Percentiles rank a stretch among this genome's conserved stretches.
Conservation (phyloP, 306 rosid genomes). For the Gastrolobium bilobum region DNA sequence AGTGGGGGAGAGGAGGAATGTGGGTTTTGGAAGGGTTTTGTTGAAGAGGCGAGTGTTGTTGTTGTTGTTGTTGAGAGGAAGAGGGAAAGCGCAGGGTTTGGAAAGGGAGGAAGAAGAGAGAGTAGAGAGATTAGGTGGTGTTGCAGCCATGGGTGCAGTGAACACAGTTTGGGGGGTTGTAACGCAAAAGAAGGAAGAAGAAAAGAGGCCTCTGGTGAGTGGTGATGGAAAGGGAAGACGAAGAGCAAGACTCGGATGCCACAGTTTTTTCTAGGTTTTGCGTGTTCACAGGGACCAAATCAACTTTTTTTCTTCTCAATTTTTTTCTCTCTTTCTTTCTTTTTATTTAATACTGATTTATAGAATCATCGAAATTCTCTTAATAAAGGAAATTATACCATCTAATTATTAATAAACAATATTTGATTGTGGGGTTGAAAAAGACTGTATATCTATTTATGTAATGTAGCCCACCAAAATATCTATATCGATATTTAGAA, state of each 20-base stretch:
- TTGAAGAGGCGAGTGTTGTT: slow-evolving; percentile 39
- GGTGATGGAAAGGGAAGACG: too few relatives aligned
- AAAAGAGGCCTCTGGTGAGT: too few relatives aligned
- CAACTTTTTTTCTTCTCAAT: background rate
- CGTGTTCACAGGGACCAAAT: background rate
- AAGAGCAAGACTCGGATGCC: background rate
- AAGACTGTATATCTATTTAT: too few relatives aligned
- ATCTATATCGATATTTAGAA: too few relatives aligned
- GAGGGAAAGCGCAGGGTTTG: slow-evolving; percentile 48
- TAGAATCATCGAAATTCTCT: too few relatives aligned
- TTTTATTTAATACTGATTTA: too few relatives aligned
- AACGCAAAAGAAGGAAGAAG: background rate
- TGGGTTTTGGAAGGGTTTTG: slow-evolving; percentile 54
- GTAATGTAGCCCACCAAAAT: too few relatives aligned
- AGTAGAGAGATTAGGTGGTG: slow-evolving; percentile 45
- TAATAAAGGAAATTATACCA: too few relatives aligned
- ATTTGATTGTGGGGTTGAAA: too few relatives aligned
- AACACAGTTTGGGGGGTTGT: background rate
- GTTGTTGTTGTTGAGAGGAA: slow-evolving; percentile 34
- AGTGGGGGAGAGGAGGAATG: background rate
- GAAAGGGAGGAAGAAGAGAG: slow-evolving; percentile 51
- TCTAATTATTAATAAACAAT: too few relatives aligned
- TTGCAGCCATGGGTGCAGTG: slow-evolving; percentile 50
- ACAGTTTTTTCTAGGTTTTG: slow-evolving; percentile 44
- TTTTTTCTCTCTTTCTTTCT: background rate